These are phyloP conservation scores for Penicillium fuscoglaucum DNA, from an alignment of 2,329 filamentous ascomycete species.

Conservation along the genomic window DNA sequence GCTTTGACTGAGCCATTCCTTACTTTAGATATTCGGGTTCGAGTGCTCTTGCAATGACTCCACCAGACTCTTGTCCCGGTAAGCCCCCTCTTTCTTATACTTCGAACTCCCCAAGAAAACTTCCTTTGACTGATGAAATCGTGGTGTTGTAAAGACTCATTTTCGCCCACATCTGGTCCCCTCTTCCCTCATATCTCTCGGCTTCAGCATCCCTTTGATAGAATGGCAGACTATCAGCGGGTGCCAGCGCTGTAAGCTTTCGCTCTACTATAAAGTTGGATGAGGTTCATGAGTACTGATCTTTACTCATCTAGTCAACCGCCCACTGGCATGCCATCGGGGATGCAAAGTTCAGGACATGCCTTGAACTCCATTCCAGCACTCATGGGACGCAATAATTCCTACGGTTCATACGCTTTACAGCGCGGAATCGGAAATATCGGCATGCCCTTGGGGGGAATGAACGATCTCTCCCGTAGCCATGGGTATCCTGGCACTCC, in stretches of 20 bases:
- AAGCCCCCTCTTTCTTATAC: constrained; percentile 41
- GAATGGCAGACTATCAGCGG: constrained; percentile 42
- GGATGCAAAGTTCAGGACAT: constrained; percentile 34
- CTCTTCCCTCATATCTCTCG: constrained; percentile 36
- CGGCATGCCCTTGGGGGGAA: constrained; percentile 32
- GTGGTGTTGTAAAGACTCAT: constrained; percentile 30
- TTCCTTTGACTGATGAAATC: constrained; percentile 23
- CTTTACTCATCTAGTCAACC: constrained; percentile 43
- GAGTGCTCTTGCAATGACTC: constrained; percentile 52
- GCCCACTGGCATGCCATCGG: constrained; percentile 48
- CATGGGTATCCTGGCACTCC: constrained; percentile 37
- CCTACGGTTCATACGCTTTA: constrained; percentile 38
- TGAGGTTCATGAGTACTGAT: constrained; percentile 15
- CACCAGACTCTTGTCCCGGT: constrained; percentile 56
- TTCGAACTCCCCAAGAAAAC: background rate
- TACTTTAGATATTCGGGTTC: constrained; percentile 52
- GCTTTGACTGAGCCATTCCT: constrained; percentile 26
- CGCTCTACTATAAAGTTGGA: background rate
- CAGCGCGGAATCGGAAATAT: constrained; percentile 27
- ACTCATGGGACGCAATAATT: constrained; percentile 43
- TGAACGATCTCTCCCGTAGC: constrained; percentile 37
- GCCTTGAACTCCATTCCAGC: constrained; percentile 30
- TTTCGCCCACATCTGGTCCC: constrained; percentile 35
- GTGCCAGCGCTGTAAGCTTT: constrained; percentile 43
- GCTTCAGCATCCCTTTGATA: constrained; percentile 37